Evolutionary conservation across 257 asterid genomes (phyloP).

Genomic region (Paulownia fortunei): DNA sequence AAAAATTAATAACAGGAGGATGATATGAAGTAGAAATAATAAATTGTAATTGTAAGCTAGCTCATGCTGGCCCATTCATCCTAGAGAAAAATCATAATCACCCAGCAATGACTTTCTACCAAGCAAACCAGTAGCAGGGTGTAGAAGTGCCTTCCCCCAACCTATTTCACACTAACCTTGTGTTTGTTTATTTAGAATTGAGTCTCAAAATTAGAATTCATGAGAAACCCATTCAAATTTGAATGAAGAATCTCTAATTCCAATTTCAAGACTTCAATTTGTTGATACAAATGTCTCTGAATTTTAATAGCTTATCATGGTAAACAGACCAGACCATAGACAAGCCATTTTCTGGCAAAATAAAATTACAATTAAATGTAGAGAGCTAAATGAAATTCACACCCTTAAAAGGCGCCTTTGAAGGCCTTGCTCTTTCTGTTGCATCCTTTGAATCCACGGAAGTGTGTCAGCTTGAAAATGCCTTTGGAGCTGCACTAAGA

Average conservation of each 20-base stretch:
- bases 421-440: slow-evolving; percentile 90
- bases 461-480: slow-evolving; percentile 92
- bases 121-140: neutral
- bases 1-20: slow-evolving; percentile 19
- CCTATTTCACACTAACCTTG: slow-evolving; percentile 15
- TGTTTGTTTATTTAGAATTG: neutral
- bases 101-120: neutral
- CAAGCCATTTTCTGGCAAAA: neutral
- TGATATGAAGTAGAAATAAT: neutral
- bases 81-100: neutral
- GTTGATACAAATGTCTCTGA: neutral
- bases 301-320: neutral
- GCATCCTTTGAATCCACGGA: slow-evolving; percentile 91
- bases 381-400: slow-evolving; percentile 26
- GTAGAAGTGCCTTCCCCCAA: neutral
- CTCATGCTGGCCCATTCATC: slow-evolving; percentile 19
- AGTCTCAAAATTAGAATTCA: neutral
- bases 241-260: neutral
- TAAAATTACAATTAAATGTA: slow-evolving; percentile 10
- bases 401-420: slow-evolving; percentile 96
- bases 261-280: slow-evolving; percentile 2
- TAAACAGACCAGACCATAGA: slow-evolving; percentile 14
- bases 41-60: slow-evolving; percentile 9
- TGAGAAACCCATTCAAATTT: neutral
- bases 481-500: slow-evolving; percentile 78